Conservation (phyloP, 2,329 filamentous ascomycete species). For the Trichophyton mentagrophytes region DNA sequence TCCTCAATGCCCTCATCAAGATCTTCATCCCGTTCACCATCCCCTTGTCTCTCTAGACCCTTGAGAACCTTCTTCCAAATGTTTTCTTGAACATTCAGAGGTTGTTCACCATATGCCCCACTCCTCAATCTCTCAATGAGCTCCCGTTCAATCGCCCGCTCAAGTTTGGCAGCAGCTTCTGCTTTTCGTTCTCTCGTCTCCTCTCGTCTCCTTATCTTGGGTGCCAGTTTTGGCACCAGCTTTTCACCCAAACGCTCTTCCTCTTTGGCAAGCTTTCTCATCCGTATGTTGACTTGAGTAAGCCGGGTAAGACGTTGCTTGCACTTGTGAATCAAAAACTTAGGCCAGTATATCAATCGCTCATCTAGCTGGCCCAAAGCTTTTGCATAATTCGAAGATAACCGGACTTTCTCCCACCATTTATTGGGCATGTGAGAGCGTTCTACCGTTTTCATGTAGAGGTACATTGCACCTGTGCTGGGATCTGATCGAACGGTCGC, state of each 20-base stretch:
- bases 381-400: slow-evolving; percentile 81
- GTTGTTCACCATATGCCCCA: slow-evolving; percentile 87
- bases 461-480: slow-evolving; percentile 68
- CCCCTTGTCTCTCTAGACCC: slow-evolving; percentile 75
- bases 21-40: slow-evolving; percentile 73
- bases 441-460: slow-evolving; percentile 94
- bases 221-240: slow-evolving; percentile 75
- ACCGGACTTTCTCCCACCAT: slow-evolving; percentile 85
- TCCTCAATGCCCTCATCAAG: slow-evolving; percentile 75
- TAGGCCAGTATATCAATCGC: slow-evolving; percentile 82
- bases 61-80: slow-evolving; percentile 97
- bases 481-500: slow-evolving; percentile 80
- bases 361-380: slow-evolving; percentile 80
- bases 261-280: slow-evolving; percentile 68
- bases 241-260: slow-evolving; percentile 81
- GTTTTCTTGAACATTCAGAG: slow-evolving; percentile 83
- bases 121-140: slow-evolving; percentile 80
- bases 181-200: slow-evolving; percentile 64
- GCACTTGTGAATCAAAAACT: slow-evolving; percentile 85
- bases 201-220: slow-evolving; percentile 72
- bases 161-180: slow-evolving; percentile 78
- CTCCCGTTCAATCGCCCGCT: slow-evolving; percentile 89
- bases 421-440: slow-evolving; percentile 77
- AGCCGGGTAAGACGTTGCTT: slow-evolving; percentile 89
- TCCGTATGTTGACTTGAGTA: slow-evolving; percentile 75